phyloP scores from a whole-genome alignment of 306 rosid species.

The Ormosia semicastrata region DNA sequence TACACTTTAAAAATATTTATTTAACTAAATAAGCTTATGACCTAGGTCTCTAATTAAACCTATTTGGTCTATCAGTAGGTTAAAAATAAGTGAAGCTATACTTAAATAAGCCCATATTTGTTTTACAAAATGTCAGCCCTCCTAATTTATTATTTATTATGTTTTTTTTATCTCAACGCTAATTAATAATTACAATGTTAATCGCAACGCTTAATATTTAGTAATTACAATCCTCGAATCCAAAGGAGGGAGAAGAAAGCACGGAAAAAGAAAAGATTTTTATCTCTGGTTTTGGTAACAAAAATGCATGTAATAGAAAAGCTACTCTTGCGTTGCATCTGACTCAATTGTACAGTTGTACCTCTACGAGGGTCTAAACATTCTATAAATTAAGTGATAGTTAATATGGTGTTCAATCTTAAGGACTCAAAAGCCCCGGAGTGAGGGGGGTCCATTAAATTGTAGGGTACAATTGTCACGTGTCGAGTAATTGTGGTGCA shows the following conservation, averaged over 20 bases:
- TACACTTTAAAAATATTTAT: too few species aligned
- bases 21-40: too few species aligned
- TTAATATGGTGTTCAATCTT: background rate
- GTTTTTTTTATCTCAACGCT: too few species aligned
- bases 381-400: background rate
- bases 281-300: background rate
- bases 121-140: background rate
- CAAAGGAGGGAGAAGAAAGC: background rate
- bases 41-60: too few species aligned
- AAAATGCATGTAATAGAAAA: background rate
- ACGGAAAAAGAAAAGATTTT: background rate
- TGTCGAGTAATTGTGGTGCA: constrained; percentile 59
- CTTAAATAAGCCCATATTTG: too few species aligned
- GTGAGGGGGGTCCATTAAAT: background rate
- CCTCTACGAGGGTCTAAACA: background rate
- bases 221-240: background rate
- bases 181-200: too few species aligned
- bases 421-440: background rate
- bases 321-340: background rate
- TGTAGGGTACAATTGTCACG: constrained; percentile 49
- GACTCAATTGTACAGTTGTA: constrained; percentile 11
- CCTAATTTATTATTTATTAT: too few species aligned
- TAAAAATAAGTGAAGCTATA: too few species aligned
- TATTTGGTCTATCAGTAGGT: too few species aligned
- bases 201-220: background rate